Conservation (phyloP, 139 green algal species). For the Asterochloris sp. region DNA sequence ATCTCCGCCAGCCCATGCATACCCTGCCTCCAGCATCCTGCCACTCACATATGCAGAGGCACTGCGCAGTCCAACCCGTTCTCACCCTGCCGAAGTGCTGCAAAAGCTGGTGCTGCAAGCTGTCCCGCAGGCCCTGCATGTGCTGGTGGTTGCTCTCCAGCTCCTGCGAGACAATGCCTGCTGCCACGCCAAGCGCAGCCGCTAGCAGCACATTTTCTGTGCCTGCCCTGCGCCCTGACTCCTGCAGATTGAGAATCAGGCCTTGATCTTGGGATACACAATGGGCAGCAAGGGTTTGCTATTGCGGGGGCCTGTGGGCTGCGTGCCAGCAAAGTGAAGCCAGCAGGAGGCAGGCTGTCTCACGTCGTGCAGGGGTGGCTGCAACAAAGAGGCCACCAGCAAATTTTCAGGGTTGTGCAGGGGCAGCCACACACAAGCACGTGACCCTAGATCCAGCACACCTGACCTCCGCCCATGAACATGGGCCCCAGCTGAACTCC, state of each 20-base stretch:
- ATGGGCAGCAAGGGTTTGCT: too few relatives aligned
- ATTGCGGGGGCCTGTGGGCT: too few relatives aligned
- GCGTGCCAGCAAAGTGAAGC: too few relatives aligned
- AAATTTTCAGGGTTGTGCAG: not conserved
- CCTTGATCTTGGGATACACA: too few relatives aligned
- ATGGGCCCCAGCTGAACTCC: slow-evolving; percentile 46
- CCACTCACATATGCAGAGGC: too few relatives aligned
- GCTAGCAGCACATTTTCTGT: slow-evolving; percentile 77
- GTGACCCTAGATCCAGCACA: not conserved
- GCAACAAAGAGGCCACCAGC: too few relatives aligned
- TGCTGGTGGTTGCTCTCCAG: slow-evolving; percentile 24
- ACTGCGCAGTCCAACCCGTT: too few relatives aligned
- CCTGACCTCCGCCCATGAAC: slow-evolving; percentile 55
- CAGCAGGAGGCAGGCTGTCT: too few relatives aligned
- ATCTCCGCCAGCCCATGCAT: too few relatives aligned
- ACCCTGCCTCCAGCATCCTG: too few relatives aligned
- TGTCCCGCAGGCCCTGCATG: slow-evolving; percentile 48
- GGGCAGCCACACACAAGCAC: not conserved
- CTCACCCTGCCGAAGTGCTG: slow-evolving; percentile 11
- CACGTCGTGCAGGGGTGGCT: too few relatives aligned
- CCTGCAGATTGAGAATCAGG: slow-evolving; percentile 40
- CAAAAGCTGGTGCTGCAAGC: slow-evolving; percentile 41
- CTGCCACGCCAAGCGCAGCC: slow-evolving; percentile 65
- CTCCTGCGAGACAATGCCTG: slow-evolving; percentile 50
- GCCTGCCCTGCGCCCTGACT: slow-evolving; percentile 46